Evolutionary conservation across 176 grass and related monocot species (phyloP), one percentile per base, ranked within the genome.

Genomic region (Neostapfia colusana): DNA sequence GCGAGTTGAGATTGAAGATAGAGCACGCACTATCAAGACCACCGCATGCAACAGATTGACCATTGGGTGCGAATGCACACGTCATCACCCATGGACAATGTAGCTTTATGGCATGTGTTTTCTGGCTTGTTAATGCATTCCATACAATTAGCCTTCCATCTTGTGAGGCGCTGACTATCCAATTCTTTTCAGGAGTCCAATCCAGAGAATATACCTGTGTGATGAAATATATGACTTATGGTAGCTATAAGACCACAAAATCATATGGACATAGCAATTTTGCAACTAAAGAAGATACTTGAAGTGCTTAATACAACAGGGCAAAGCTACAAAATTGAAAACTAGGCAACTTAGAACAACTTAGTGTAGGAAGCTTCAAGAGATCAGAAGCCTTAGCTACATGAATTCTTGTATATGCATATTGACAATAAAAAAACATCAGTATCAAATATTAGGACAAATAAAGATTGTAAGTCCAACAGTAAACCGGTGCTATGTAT

Each of bases 81-180:
- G 95, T 88, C 91, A 92, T 95, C 58, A 99, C 91, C 95, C 95
- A 95, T 77, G 95, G 87, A 46, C 95, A 99, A 23, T 90, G 86
- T 67, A 99, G 77, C 77, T 95, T 99, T 88, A 99, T 99, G 35
- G 95, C 91, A 84, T 99, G 95, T 75, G 95, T 99, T 77, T 99
- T 99, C 65, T 99, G 95, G 70, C 95, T 99, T 26, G 95, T 99
- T 77, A 99, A 85, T 70, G 95, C 95, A 88, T 99, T 99, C 95
- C 95, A 99, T 66, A 99, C 91, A 76, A 99, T 99, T 75, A 99
- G 42, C 75, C 91, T 88, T 68, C 95, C 95, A 82, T 95, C 95
- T 73, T 90, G 89, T 17, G 95, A 94, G 50, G 91, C 91, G 8
- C 95, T 99, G 69, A 99, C 95, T 82, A 99, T 95, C 85, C 91